Evolutionary conservation across 2,329 filamentous ascomycete species (phyloP).

Genomic region (Fusarium sp.): DNA sequence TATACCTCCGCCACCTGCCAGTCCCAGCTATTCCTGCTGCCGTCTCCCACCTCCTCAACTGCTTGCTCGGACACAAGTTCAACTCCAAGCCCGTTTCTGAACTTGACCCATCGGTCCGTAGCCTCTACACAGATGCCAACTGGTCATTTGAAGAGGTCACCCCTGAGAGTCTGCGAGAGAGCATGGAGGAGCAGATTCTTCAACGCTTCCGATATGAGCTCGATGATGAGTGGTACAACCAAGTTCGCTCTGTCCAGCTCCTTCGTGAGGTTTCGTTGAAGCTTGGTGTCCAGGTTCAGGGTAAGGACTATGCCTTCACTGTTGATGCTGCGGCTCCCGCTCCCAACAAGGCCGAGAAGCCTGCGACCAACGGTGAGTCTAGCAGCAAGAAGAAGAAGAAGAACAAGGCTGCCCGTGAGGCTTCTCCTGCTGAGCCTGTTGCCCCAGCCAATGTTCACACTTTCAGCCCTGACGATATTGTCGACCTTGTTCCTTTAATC

Average conservation of each 20-base stretch:
- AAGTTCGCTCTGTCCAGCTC: constrained; percentile 79
- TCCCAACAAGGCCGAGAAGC: constrained; percentile 44
- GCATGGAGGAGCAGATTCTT: constrained; percentile 75
- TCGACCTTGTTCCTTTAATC: constrained; percentile 92
- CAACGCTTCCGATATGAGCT: constrained; percentile 82
- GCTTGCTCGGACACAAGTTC: constrained; percentile 79
- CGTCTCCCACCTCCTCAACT: constrained; percentile 90
- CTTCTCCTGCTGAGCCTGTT: constrained; percentile 58
- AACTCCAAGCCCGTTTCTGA: constrained; percentile 83
- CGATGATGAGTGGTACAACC: constrained; percentile 70
- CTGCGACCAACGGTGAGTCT: constrained; percentile 53
- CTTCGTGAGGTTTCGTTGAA: constrained; percentile 90
- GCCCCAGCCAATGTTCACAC: constrained; percentile 53
- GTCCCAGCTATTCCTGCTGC: constrained; percentile 81
- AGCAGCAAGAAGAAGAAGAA: constrained; percentile 68
- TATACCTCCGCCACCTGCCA: constrained; percentile 81
- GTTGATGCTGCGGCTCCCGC: constrained; percentile 46
- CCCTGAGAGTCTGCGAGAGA: constrained; percentile 73
- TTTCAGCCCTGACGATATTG: constrained; percentile 84
- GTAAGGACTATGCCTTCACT: constrained; percentile 63
- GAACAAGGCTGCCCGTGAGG: constrained; percentile 67
- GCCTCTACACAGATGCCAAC: constrained; percentile 82
- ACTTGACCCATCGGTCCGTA: constrained; percentile 76
- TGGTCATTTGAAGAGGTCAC: constrained; percentile 82
- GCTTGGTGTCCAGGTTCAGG: constrained; percentile 86